Evolutionary conservation across 352 stramenopile species (phyloP).

Genomic region (Phytophthora niederhauseri): DNA sequence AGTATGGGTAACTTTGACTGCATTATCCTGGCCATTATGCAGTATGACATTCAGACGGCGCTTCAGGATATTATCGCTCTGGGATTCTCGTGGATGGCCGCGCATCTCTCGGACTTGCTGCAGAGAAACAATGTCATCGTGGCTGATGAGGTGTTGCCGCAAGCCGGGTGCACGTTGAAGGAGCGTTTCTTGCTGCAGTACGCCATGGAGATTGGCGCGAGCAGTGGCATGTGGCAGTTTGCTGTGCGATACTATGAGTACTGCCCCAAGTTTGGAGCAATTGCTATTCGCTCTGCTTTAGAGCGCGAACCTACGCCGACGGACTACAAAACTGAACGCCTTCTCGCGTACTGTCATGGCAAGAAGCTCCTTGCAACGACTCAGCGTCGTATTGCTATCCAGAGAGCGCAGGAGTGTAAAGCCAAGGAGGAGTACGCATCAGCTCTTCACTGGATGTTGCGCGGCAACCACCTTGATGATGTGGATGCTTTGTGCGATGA

Average conservation of each 20-base stretch:
- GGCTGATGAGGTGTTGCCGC: constrained; percentile 47
- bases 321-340: constrained; percentile 63
- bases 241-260: constrained; percentile 65
- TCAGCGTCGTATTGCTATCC: constrained; percentile 42
- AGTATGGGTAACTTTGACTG: constrained; percentile 84
- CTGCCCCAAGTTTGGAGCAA: constrained; percentile 57
- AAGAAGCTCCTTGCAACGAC: constrained; percentile 48
- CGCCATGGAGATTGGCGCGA: constrained; percentile 64
- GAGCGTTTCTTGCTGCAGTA: constrained; percentile 76
- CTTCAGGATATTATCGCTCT: constrained; percentile 70
- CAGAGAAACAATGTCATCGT: constrained; percentile 57
- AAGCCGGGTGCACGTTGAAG: constrained; percentile 52
- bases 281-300: constrained; percentile 48
- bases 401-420: constrained; percentile 53
- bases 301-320: constrained; percentile 54
- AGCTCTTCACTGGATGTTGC: constrained; percentile 72
- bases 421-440: constrained; percentile 43
- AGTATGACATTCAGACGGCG: constrained; percentile 76
- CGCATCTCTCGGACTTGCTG: constrained; percentile 70
- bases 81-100: constrained; percentile 78
- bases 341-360: constrained; percentile 59
- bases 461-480: constrained; percentile 59
- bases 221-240: constrained; percentile 72
- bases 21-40: constrained; percentile 77
- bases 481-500: constrained; percentile 63